A percentile compares a stretch with the other conserved stretches of the same genome.
Conservation (phyloP, 2,329 filamentous ascomycete genomes). For the Hypoxylon sp. region DNA sequence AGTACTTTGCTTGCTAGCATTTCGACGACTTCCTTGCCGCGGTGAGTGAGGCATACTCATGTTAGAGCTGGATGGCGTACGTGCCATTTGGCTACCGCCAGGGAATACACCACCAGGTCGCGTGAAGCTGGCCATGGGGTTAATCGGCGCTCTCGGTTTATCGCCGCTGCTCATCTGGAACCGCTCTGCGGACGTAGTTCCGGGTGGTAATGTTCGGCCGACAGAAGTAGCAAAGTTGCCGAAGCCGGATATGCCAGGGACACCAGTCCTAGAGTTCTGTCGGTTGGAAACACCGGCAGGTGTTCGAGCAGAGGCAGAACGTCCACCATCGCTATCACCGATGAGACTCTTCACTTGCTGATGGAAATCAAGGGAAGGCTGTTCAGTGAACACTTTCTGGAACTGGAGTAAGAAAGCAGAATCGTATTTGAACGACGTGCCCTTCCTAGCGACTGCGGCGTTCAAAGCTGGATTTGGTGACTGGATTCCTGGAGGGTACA, state of each 20-base stretch:
- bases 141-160: slow-evolving; percentile 63
- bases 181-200: slow-evolving; percentile 83
- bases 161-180: slow-evolving; percentile 74
- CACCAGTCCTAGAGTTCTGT: slow-evolving; percentile 67
- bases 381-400: slow-evolving; percentile 95
- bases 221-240: slow-evolving; percentile 74
- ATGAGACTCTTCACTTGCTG: slow-evolving; percentile 88
- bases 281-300: slow-evolving; percentile 64
- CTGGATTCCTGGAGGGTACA: slow-evolving; percentile 86
- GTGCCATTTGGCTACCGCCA: slow-evolving; percentile 72
- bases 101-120: slow-evolving; percentile 76
- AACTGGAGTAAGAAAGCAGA: slow-evolving; percentile 96
- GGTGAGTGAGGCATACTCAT: slow-evolving; percentile 78
- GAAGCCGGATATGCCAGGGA: slow-evolving; percentile 72
- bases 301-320: slow-evolving; percentile 75
- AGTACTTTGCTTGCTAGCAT: slow-evolving; percentile 75
- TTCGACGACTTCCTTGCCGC: slow-evolving; percentile 75
- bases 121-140: slow-evolving; percentile 72
- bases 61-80: slow-evolving; percentile 72
- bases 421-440: slow-evolving; percentile 92
- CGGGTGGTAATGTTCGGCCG: slow-evolving; percentile 73
- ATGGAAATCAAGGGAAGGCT: slow-evolving; percentile 94
- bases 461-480: slow-evolving; percentile 96
- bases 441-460: slow-evolving; percentile 81
- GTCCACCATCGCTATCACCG: slow-evolving; percentile 78